Base-by-base conservation (phyloP, 352 stramenopile species). In the Globisporangium middletonii region DNA sequence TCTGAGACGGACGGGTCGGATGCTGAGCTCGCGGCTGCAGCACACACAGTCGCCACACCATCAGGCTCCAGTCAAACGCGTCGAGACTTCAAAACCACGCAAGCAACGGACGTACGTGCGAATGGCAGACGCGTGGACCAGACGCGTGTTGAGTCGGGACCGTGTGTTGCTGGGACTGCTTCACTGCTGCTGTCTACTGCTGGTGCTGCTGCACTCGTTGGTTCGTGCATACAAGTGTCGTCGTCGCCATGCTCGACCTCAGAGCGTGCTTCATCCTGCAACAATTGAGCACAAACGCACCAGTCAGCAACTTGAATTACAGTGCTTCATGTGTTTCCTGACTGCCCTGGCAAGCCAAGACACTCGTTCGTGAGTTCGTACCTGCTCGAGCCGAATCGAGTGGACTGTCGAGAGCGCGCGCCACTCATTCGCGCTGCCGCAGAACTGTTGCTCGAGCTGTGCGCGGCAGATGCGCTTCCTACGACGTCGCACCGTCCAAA, bases 401-500 rank as follows among this genome's bases (percentile, higher is more conserved):
- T 65, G 59, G 4, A 79, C 54, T 23, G 67, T 53, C 15, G 71
- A 75, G 13, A 81, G 59, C 37, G 79, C 51, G 46, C 37, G 50
- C 74, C 74, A 84, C 42, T 73, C 64, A 6, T 62, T 60, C 11
- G 49, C 59, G 30, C 58, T 66, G 3, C 53, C 65, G 6, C 27
- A 30, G 44, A 77, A 81, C 49, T 60, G 62, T 4, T 67, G 68
- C 50, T 77, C 61, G 15, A 82, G 51, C 16, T 70, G n/a, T 35
- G 67, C 49, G 11, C 73, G 68, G n/a, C 60, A 33, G 27, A 66
- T 61, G 13, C 51, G 30, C 33, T 61, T 38, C 50, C 55, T 53
- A 37, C 11, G 30, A 9, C 18, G 13, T 45, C 41, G 7, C 33
- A 38, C 9, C 41, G 4, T 3, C 23, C 18, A 43, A 59, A 41